These are phyloP conservation scores for Thecaphora thlaspeos DNA, from an alignment of 1,284 basidiomycete species.

Conservation along the genomic window DNA sequence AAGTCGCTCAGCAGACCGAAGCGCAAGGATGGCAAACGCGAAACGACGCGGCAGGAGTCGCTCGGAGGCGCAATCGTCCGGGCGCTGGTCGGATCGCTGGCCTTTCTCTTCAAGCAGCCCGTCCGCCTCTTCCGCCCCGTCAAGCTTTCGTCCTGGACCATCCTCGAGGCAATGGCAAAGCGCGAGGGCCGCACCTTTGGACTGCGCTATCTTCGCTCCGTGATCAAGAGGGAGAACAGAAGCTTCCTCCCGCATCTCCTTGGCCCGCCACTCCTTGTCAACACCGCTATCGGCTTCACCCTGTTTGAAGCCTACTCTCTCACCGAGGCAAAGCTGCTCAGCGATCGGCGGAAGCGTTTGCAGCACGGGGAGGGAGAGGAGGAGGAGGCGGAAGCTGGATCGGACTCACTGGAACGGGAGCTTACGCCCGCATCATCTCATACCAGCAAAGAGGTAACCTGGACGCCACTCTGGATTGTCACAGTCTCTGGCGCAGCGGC, in stretches of 20 bases:
- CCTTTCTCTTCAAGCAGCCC: slow-evolving; percentile 59
- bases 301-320: slow-evolving; percentile 57
- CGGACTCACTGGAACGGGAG: background rate
- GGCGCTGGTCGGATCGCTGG: slow-evolving; percentile 55
- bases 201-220: slow-evolving; percentile 52
- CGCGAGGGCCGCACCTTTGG: slow-evolving; percentile 54
- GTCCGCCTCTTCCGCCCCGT: slow-evolving; percentile 58
- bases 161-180: slow-evolving; percentile 58
- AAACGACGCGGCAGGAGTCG: slow-evolving; percentile 37
- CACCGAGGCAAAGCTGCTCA: slow-evolving; percentile 37
- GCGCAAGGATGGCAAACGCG: slow-evolving; percentile 5
- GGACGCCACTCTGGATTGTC: slow-evolving; percentile 48
- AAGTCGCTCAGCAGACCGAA: slow-evolving; percentile 4
- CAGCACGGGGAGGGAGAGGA: background rate
- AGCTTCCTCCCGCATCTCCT: slow-evolving; percentile 43
- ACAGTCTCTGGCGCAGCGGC: slow-evolving; percentile 54
- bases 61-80: slow-evolving; percentile 48
- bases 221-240: slow-evolving; percentile 51
- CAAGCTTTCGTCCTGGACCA: slow-evolving; percentile 57
- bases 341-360: background rate
- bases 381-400: background rate
- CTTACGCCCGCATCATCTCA: too few relatives aligned
- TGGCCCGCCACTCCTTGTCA: slow-evolving; percentile 56
- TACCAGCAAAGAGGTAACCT: slow-evolving; percentile 14
- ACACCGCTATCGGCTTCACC: slow-evolving; percentile 57